These are phyloP conservation scores for Cystofilobasidium capitatum DNA, from an alignment of 768 basidiomycete species.

Conservation along the genomic window DNA sequence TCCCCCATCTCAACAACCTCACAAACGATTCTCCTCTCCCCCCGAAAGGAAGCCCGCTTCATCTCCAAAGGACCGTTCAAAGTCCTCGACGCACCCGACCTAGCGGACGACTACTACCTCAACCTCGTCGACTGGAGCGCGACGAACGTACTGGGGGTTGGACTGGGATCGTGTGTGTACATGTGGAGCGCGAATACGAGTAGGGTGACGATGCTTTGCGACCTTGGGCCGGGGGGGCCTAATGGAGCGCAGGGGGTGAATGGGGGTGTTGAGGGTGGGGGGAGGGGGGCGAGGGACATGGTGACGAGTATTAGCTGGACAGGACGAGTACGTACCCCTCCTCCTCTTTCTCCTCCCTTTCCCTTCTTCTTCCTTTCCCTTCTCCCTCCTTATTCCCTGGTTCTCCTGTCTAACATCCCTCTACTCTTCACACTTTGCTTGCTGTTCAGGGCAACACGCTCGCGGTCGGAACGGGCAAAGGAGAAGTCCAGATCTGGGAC, in stretches of 20 bases:
- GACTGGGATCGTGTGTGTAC: slow-evolving; percentile 83
- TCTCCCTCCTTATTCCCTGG: neutral
- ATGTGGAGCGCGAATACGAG: slow-evolving; percentile 95
- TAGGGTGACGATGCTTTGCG: slow-evolving; percentile 81
- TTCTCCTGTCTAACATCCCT: neutral
- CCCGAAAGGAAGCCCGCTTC: slow-evolving; percentile 65
- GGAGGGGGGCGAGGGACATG: slow-evolving; percentile 45
- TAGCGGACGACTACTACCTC: slow-evolving; percentile 96
- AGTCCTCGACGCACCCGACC: slow-evolving; percentile 90
- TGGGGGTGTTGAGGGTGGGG: neutral
- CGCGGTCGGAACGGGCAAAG: slow-evolving; percentile 85
- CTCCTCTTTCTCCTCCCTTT: too few relatives aligned
- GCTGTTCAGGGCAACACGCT: slow-evolving; percentile 59
- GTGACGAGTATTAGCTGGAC: slow-evolving; percentile 91
- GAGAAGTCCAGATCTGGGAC: slow-evolving; percentile 86
- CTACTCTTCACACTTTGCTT: neutral
- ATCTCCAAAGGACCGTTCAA: slow-evolving; percentile 94
- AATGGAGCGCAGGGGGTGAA: neutral
- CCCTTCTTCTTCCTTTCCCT: neutral
- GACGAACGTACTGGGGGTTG: slow-evolving; percentile 89
- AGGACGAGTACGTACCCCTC: slow-evolving; percentile 51
- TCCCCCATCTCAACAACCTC: slow-evolving; percentile 78
- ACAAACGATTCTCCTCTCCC: slow-evolving; percentile 70
- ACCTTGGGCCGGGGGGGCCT: slow-evolving; percentile 45
- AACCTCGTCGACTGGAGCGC: slow-evolving; percentile 96